Evolutionary conservation across 2,329 filamentous ascomycete species (phyloP).

Genomic region (Beauveria brongniartii): DNA sequence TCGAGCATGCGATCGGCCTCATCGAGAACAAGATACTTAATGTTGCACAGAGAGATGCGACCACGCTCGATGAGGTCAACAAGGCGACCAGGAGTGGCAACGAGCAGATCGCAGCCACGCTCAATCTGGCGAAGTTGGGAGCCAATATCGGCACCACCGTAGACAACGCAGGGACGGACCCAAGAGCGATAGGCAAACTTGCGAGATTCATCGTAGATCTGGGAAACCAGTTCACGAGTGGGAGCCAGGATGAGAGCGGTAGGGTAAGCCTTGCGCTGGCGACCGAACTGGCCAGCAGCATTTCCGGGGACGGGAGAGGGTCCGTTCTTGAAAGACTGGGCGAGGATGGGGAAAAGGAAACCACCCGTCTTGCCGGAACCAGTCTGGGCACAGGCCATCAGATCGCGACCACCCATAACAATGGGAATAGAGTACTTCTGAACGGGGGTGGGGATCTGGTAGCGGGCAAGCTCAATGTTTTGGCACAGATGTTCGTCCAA

Average conservation of each 20-base stretch:
- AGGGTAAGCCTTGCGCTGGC: conserved; percentile 95
- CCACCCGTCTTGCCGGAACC: conserved; percentile 99
- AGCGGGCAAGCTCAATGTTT: conserved; percentile 91
- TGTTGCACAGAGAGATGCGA: conserved; percentile 93
- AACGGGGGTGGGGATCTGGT: conserved; percentile 92
- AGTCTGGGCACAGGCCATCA: conserved; percentile 99
- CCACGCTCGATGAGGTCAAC: conserved; percentile 98
- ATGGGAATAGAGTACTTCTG: conserved; percentile 99
- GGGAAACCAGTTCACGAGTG: conserved; percentile 95
- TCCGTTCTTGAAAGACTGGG: conserved; percentile 89
- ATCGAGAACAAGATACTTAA: conserved; percentile 98
- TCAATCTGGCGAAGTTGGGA: conserved; percentile 98
- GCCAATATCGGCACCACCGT: conserved; percentile 97
- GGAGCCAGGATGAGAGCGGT: conserved; percentile 93
- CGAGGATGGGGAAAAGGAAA: conserved; percentile 98
- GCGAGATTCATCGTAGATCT: conserved; percentile 95
- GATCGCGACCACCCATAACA: conserved; percentile 92
- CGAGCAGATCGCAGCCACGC: conserved; percentile 90
- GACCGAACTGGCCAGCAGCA: conserved; percentile 67
- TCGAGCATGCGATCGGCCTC: conserved; percentile 99
- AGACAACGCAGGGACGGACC: conserved; percentile 97
- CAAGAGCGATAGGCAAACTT: conserved; percentile 99
- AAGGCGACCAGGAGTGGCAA: conserved; percentile 93
- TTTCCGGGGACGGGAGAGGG: conserved; percentile 61
- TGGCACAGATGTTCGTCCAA: conserved; percentile 85